Evolutionary conservation across 805 yeast genomes (phyloP).

Genomic region (Wickerhamiella hasegawae): DNA sequence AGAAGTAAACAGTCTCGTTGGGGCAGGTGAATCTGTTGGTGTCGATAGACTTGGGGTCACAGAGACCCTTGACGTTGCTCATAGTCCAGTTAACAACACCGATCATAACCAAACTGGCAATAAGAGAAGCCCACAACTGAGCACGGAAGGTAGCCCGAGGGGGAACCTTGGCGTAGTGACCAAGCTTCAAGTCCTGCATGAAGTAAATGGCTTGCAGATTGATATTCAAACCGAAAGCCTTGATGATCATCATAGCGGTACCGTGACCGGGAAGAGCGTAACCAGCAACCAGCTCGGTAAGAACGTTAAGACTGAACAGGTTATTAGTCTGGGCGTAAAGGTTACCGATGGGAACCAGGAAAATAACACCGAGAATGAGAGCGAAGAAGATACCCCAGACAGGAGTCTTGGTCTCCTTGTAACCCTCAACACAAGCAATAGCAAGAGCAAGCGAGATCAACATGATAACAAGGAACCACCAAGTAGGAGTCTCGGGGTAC

Average conservation of each 20-base stretch:
- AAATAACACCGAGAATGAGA: slow-evolving; percentile 35
- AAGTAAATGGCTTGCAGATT: slow-evolving; percentile 44
- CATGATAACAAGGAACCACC: slow-evolving; percentile 31
- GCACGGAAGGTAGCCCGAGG: slow-evolving; percentile 28
- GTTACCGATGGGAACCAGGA: slow-evolving; percentile 46
- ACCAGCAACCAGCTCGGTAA: slow-evolving; percentile 50
- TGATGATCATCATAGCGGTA: slow-evolving; percentile 48
- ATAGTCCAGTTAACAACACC: slow-evolving; percentile 30
- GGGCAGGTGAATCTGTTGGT: slow-evolving; percentile 26
- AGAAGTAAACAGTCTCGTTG: slow-evolving; percentile 27
- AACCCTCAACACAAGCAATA: slow-evolving; percentile 27
- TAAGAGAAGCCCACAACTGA: slow-evolving; percentile 26
- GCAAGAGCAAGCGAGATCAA: slow-evolving; percentile 30
- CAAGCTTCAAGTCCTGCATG: slow-evolving; percentile 38
- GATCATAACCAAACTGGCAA: slow-evolving; percentile 26
- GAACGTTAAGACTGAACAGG: slow-evolving; percentile 41
- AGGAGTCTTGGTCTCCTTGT: slow-evolving; percentile 30
- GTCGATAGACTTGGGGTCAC: slow-evolving; percentile 27
- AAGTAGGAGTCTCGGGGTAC: slow-evolving; percentile 39
- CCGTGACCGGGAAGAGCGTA: slow-evolving; percentile 47
- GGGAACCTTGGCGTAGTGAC: slow-evolving; percentile 27
- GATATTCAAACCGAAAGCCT: slow-evolving; percentile 43
- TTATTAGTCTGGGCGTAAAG: slow-evolving; percentile 46
- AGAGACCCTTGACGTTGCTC: slow-evolving; percentile 27
- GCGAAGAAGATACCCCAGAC: slow-evolving; percentile 50